A percentile compares a stretch with the other conserved stretches of the same genome.
Conservation (phyloP, 2,329 filamentous ascomycete genomes). For the Gaeumannomyces sp. region DNA sequence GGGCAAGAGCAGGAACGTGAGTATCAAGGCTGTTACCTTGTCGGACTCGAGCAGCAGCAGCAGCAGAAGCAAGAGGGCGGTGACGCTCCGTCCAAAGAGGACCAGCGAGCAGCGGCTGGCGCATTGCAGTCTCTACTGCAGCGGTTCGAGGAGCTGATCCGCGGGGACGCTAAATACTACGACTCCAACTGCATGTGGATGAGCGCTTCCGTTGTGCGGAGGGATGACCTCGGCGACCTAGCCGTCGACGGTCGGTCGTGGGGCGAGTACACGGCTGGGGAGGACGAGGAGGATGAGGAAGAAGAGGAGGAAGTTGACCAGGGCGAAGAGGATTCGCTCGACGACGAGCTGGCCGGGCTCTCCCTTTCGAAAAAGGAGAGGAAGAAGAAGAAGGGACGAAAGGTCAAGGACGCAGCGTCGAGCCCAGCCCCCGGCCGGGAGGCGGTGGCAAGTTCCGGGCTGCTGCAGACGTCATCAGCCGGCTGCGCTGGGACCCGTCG, state of each 20-base stretch:
- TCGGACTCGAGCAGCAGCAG: slow-evolving; percentile 42
- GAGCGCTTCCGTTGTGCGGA: slow-evolving; percentile 32
- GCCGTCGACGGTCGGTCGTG: slow-evolving; percentile 42
- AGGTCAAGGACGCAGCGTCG: slow-evolving; percentile 14
- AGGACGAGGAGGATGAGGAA: slow-evolving; percentile 36
- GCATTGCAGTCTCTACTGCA: slow-evolving; percentile 37
- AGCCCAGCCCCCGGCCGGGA: slow-evolving; percentile 5
- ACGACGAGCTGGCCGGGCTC: slow-evolving; percentile 11
- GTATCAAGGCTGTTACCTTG: slow-evolving; percentile 55
- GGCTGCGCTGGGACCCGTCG: slow-evolving; percentile 53
- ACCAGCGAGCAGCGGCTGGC: slow-evolving; percentile 34
- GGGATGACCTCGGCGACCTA: slow-evolving; percentile 34
- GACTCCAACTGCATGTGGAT: slow-evolving; percentile 45
- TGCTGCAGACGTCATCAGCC: slow-evolving; percentile 51
- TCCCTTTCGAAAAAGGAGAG: slow-evolving; percentile 11
- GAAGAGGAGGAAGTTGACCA: slow-evolving; percentile 33
- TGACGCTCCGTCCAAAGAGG: slow-evolving; percentile 28
- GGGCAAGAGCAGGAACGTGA: slow-evolving; percentile 27
- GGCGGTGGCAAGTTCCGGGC: slow-evolving; percentile 44
- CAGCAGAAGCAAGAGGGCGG: slow-evolving; percentile 14
- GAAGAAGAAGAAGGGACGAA: slow-evolving; percentile 9
- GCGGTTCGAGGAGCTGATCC: slow-evolving; percentile 43
- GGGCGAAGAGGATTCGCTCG: slow-evolving; percentile 26
- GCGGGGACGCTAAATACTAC: slow-evolving; percentile 40
- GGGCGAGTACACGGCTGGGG: slow-evolving; percentile 37